These are phyloP conservation scores for Coprinellus aureogranulatus DNA, from an alignment of 768 basidiomycete genomes.

Conservation along the genomic window DNA sequence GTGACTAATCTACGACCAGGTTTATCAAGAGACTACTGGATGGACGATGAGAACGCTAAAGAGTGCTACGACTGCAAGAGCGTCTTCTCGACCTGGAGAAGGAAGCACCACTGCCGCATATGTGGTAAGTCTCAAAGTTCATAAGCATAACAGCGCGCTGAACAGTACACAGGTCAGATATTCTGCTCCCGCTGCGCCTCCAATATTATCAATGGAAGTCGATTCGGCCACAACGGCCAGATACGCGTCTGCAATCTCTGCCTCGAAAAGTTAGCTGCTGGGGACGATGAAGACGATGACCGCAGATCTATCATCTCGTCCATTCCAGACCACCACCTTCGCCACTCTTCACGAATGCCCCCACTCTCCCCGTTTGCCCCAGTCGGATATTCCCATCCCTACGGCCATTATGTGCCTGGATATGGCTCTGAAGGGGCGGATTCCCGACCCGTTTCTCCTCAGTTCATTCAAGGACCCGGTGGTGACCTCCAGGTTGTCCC, in stretches of 20 bases:
- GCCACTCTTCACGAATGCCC: conserved; percentile 54
- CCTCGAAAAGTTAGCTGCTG: conserved; percentile 85
- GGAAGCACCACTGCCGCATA: conserved; percentile 97
- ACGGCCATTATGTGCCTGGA: conserved; percentile 62
- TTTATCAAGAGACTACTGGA: conserved; percentile 95
- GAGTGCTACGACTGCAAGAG: conserved; percentile 97
- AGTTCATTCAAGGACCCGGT: conserved; percentile 39
- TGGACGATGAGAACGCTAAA: conserved; percentile 94
- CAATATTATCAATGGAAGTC: conserved; percentile 90
- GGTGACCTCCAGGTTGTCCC: conserved; percentile 40
- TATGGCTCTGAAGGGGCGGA: conserved; percentile 53
- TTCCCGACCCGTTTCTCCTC: conserved; percentile 54
- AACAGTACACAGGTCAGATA: conserved; percentile 81
- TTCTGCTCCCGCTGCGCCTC: conserved; percentile 97
- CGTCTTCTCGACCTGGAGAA: conserved; percentile 88
- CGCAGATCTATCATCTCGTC: conserved; percentile 77
- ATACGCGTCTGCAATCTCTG: conserved; percentile 95
- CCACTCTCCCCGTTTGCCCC: conserved; percentile 76
- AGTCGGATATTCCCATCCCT: conserved; percentile 69
- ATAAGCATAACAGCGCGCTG: no score
- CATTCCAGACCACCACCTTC: conserved; percentile 43
- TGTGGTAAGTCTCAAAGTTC: conserved; percentile 60
- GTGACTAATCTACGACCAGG: conserved; percentile 41
- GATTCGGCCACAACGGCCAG: conserved; percentile 94
- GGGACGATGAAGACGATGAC: conserved; percentile 86